Evolutionary conservation across 2,329 filamentous ascomycete species (phyloP).

Genomic region (Cladosporium phlei): DNA sequence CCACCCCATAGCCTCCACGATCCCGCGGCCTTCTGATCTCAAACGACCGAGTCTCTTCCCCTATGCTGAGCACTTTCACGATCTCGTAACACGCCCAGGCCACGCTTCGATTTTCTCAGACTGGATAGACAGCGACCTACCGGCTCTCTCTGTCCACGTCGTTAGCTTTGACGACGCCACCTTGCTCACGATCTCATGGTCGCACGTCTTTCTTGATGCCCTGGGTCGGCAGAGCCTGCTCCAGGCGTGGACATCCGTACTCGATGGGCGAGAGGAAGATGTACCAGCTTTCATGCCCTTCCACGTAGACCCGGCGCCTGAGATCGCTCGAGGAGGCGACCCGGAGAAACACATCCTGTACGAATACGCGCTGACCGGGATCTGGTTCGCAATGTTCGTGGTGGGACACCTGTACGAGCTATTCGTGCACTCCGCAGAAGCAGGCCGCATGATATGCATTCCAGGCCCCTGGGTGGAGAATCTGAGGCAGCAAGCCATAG

Average conservation of each 20-base stretch:
- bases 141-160: constrained; percentile 21
- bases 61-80: constrained; percentile 3
- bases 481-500: constrained; percentile 16
- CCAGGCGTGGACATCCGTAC: constrained; percentile 23
- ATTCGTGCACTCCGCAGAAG: constrained; percentile 2
- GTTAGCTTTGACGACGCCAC: constrained; percentile 25
- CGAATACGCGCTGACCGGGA: constrained; percentile 3
- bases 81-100: constrained; percentile 5
- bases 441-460: constrained; percentile 10
- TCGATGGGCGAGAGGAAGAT: constrained; percentile 23
- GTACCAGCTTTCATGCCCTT: constrained; percentile 18
- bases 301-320: constrained; percentile 20
- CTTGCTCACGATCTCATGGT: constrained; percentile 24
- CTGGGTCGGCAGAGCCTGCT: constrained; percentile 20
- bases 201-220: constrained; percentile 24
- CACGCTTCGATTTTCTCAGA: constrained; percentile 14
- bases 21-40: not conserved
- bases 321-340: constrained; percentile 18
- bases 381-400: constrained; percentile 16
- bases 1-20: constrained; percentile 14
- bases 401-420: constrained; percentile 12
- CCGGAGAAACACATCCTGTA: constrained; percentile 19
- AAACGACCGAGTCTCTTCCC: not conserved
- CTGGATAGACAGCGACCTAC: constrained; percentile 18
- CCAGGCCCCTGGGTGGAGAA: constrained; percentile 18